Evolutionary conservation across 345 rosid species (phyloP).

Genomic region (Eucalyptus erythrocorys): DNA sequence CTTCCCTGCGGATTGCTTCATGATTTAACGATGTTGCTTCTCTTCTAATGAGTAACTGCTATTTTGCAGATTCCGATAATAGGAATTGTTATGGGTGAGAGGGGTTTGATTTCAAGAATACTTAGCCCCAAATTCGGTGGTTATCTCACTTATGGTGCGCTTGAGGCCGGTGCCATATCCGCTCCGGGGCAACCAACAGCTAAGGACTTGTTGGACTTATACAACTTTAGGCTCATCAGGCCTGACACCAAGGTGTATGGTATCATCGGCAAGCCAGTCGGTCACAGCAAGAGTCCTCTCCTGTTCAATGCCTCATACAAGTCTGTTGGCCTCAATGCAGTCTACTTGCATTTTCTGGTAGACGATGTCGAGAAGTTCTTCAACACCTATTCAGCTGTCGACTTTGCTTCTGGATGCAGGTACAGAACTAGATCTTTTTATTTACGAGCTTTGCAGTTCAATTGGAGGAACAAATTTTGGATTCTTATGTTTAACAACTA

Average conservation of each 20-base stretch:
- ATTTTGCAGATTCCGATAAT: slow-evolving; percentile 12
- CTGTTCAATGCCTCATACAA: slow-evolving; percentile 26
- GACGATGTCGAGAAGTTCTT: slow-evolving; percentile 28
- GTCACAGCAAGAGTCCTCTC: slow-evolving; percentile 36
- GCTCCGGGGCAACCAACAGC: slow-evolving; percentile 31
- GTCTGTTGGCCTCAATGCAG: slow-evolving; percentile 22
- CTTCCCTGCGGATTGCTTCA: not conserved
- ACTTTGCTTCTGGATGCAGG: slow-evolving; percentile 30
- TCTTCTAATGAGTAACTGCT: not conserved
- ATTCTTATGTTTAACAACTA: not conserved
- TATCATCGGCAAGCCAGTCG: slow-evolving; percentile 31
- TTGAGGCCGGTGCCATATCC: slow-evolving; percentile 24
- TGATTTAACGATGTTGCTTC: not conserved
- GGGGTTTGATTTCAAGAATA: slow-evolving; percentile 20
- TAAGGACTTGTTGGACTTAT: slow-evolving; percentile 18
- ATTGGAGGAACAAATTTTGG: not conserved
- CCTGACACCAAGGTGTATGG: slow-evolving; percentile 27
- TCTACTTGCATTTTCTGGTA: slow-evolving; percentile 25
- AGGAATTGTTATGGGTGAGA: slow-evolving; percentile 28
- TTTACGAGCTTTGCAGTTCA: not conserved
- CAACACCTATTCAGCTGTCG: slow-evolving; percentile 15
- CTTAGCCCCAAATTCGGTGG: slow-evolving; percentile 31
- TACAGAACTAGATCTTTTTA: not conserved
- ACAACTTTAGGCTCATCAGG: slow-evolving; percentile 22
- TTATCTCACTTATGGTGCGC: slow-evolving; percentile 26